A percentile compares a stretch with the other conserved stretches of the same genome.
Conservation (phyloP, 306 rosid genomes). For the Inga leiocalycina region DNA sequence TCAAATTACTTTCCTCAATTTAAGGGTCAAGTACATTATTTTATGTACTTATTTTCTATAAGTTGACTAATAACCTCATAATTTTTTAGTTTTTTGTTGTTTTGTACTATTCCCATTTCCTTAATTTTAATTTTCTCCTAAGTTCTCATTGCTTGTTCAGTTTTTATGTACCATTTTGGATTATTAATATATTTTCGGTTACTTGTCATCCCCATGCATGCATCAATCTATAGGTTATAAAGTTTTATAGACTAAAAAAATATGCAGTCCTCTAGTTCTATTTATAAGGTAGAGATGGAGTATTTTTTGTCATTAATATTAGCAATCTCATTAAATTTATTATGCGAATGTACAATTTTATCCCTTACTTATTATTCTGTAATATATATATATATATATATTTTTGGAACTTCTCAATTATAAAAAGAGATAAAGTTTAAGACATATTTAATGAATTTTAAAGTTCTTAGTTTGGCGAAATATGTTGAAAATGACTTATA, state of each 20-base stretch:
- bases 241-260: neutral
- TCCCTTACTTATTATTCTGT: too few relatives aligned
- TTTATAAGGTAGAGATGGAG: too few relatives aligned
- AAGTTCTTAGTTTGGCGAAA: too few relatives aligned
- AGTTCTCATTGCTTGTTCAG: neutral
- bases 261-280: too few relatives aligned
- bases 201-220: neutral
- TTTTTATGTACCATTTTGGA: neutral
- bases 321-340: neutral
- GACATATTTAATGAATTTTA: neutral
- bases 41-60: neutral
- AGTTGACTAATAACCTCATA: neutral
- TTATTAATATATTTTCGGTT: neutral
- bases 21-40: neutral
- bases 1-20: neutral
- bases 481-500: too few relatives aligned
- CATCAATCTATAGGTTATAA: neutral
- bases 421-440: too few relatives aligned
- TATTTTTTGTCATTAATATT: too few relatives aligned
- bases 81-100: neutral
- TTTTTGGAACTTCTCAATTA: neutral
- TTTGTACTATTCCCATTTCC: neutral
- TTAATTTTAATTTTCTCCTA: neutral
- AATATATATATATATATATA: too few relatives aligned
- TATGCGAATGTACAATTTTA: neutral